phyloP scores from a whole-genome alignment of 306 rosid genomes.

The Cucurbita argyrosperma region DNA sequence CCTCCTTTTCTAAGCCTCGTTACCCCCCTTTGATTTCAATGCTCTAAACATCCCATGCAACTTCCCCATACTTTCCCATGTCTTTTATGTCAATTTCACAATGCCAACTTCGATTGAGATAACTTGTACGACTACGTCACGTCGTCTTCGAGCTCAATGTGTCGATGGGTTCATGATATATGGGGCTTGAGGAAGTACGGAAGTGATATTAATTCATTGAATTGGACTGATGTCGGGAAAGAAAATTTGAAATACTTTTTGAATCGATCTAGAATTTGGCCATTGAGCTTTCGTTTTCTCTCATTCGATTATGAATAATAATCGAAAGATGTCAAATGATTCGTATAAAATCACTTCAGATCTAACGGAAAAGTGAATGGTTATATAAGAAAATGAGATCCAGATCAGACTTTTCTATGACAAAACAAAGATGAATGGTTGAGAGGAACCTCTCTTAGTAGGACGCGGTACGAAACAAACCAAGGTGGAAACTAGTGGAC shows the following conservation, averaged over 20 bases:
- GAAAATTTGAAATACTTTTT: not conserved
- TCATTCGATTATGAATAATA: not conserved
- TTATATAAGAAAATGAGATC: no score
- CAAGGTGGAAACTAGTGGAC: no score
- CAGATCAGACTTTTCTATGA: no score
- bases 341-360: no score
- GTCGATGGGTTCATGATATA: not conserved
- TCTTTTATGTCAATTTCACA: not conserved
- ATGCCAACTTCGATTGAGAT: not conserved
- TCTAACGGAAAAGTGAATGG: no score
- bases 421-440: no score
- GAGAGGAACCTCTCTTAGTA: no score
- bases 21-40: not conserved
- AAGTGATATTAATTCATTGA: not conserved
- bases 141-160: not conserved
- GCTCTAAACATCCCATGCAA: slow-evolving; percentile 2
- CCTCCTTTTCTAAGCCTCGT: not conserved
- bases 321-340: not conserved
- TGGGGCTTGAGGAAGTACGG: not conserved
- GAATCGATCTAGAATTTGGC: not conserved
- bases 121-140: not conserved
- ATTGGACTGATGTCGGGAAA: not conserved
- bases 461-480: no score
- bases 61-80: not conserved
- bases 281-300: not conserved